Evolutionary conservation across 2,329 filamentous ascomycete species (phyloP), one percentile per base, ranked within the genome.

Genomic region (Davidsoniella eucalypti): DNA sequence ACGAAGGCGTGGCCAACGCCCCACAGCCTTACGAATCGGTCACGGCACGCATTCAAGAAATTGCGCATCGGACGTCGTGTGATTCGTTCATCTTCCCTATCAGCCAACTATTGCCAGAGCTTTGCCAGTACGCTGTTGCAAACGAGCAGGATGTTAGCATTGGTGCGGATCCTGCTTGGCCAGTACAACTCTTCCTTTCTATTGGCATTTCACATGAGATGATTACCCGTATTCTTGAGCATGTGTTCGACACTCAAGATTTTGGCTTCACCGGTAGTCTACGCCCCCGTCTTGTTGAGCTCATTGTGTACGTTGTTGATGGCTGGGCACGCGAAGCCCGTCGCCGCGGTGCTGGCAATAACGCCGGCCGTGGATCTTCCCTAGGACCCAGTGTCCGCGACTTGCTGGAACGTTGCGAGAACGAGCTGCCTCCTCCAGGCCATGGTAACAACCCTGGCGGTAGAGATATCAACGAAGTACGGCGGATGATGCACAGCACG

Each of bases 11-110:
- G 5, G 17, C 49, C 23, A 75, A 72, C 16, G 63, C 57, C 47
- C 58, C 58, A 23, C 65, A 76, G 40, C 81, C 84, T 0, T 90
- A 84, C 64, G 84, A 90, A 62, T 71, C 72, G 2, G 73, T 92
- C 3, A 72, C 80, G 4, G 70, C 71, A 55, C 73, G 75, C 58
- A 71, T 84, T 41, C 73, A 78, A 54, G 73, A 74, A 51, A 79
- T 83, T 58, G 77, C 78, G 29, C 75, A 81, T 58, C 74, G 77
- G 41, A 77, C 79, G 14, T 75, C 74, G 8, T 70, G 78, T 18
- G 78, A 80, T 60, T 78, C 78, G 59, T 74, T 78, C 55, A 76
- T 82, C 51, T 83, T 84, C 64, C 78, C 77, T 0, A 73, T 82
- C 6, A 66, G 71, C 50, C 68, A 70, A 1, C 67, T 84, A 1